A percentile compares a stretch with the other conserved stretches of the same genome.
Conservation (phyloP, 768 basidiomycete genomes). For the Phanerodontia chrysosporium region DNA sequence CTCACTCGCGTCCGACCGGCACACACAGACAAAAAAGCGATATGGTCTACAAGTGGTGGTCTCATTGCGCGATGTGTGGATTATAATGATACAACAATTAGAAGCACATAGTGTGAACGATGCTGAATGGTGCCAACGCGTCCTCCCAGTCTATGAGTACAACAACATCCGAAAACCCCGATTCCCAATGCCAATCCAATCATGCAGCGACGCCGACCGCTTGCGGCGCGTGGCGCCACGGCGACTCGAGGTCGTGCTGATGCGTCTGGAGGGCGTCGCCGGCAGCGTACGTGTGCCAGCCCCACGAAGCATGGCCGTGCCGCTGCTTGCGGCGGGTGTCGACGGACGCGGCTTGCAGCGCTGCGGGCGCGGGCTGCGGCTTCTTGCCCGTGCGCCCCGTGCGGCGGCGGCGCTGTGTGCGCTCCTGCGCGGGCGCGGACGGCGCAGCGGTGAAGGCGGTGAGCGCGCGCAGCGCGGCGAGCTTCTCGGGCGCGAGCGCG, state of each 20-base stretch:
- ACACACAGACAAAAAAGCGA: too few relatives aligned
- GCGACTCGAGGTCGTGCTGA: constrained; percentile 3
- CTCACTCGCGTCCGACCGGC: too few relatives aligned
- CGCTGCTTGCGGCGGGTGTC: constrained; percentile 3
- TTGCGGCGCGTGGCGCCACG: constrained; percentile 5
- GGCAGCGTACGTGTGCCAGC: not conserved
- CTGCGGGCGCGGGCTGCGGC: not conserved
- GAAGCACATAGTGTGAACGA: too few relatives aligned
- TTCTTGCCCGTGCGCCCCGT: constrained; percentile 7
- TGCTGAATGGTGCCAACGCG: too few relatives aligned
- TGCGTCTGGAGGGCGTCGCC: not conserved
- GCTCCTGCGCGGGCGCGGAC: not conserved
- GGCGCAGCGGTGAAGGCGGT: constrained; percentile 13
- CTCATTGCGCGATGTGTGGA: too few relatives aligned
- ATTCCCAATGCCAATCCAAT: not conserved
- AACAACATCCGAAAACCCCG: too few relatives aligned
- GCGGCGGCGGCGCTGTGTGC: constrained; percentile 1
- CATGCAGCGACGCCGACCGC: not conserved
- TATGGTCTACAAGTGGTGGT: too few relatives aligned
- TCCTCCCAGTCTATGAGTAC: not conserved
- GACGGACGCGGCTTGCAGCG: not conserved
- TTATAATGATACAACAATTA: too few relatives aligned
- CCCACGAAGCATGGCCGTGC: constrained; percentile 5
- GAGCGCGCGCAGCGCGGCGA: constrained; percentile 11
- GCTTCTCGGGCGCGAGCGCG: constrained; percentile 16